These are phyloP conservation scores for Santalum album DNA, from an alignment of 164 flowering plant species.

Conservation along the genomic window DNA sequence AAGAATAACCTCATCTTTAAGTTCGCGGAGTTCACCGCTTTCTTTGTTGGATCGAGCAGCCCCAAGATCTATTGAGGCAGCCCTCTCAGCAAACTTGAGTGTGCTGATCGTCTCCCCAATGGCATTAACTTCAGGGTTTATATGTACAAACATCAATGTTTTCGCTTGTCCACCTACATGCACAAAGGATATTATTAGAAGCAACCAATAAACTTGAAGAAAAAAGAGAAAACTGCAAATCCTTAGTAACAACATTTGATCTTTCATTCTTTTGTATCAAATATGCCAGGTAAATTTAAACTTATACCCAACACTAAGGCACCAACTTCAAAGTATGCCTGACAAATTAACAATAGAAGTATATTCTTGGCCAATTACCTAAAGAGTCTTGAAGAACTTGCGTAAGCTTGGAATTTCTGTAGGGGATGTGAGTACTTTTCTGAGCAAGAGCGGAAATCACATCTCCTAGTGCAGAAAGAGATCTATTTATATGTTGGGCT, in stretches of 20 bases:
- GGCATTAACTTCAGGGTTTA: slow-evolving; percentile 73
- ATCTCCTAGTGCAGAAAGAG: slow-evolving; percentile 90
- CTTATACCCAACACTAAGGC: too few relatives aligned
- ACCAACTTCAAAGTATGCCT: too few relatives aligned
- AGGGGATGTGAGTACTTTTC: slow-evolving; percentile 81
- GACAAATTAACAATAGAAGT: neutral
- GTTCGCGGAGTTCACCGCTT: slow-evolving; percentile 59
- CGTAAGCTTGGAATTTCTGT: slow-evolving; percentile 91
- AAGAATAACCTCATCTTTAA: slow-evolving; percentile 67
- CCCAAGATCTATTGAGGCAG: slow-evolving; percentile 77
- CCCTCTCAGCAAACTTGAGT: slow-evolving; percentile 89
- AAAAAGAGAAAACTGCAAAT: too few relatives aligned
- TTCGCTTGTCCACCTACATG: slow-evolving; percentile 86
- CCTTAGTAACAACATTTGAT: too few relatives aligned
- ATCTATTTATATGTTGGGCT: slow-evolving; percentile 80
- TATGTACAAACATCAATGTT: slow-evolving; percentile 91
- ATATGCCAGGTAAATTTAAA: too few relatives aligned
- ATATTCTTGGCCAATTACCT: slow-evolving; percentile 29
- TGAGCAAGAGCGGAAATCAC: slow-evolving; percentile 88
- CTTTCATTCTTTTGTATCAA: too few relatives aligned
- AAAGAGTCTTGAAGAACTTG: slow-evolving; percentile 86
- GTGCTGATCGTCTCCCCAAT: slow-evolving; percentile 87
- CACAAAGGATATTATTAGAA: neutral
- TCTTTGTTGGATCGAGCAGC: slow-evolving; percentile 85
- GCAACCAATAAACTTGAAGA: too few relatives aligned